Percentiles rank a stretch among this genome's conserved stretches.
These are phyloP conservation scores for Histomonas meleagridis DNA, from an alignment of 208 protist species.

Conservation along the genomic window DNA sequence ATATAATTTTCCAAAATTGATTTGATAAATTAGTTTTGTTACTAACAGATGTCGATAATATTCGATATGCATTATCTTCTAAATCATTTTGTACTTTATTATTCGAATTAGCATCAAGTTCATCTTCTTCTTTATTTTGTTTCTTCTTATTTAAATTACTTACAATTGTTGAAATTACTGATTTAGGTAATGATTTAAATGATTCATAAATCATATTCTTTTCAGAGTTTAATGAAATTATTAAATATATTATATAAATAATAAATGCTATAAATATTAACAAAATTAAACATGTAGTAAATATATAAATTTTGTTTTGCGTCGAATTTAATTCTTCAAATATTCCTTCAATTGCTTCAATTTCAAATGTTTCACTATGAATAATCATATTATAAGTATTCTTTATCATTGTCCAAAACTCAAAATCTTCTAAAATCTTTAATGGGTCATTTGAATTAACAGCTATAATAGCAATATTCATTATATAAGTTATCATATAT, in stretches of 20 bases:
- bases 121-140: neutral
- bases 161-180: neutral
- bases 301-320: neutral
- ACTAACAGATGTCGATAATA: neutral
- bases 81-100: no score
- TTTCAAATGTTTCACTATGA: neutral
- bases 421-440: neutral
- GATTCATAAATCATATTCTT: neutral
- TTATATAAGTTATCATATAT: neutral
- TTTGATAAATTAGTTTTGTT: neutral
- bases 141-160: neutral
- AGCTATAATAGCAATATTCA: neutral
- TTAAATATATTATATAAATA: neutral
- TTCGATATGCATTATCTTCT: neutral
- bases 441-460: neutral
- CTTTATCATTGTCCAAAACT: neutral
- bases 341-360: neutral
- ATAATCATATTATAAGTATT: neutral
- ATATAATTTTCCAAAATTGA: neutral
- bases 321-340: no score
- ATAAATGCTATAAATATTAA: neutral
- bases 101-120: neutral
- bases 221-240: neutral
- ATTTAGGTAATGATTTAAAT: conserved; percentile 11
- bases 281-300: neutral